Base-by-base conservation (phyloP, 228 moss, liverwort and hornwort species). In the Sphagnum magellanicum region DNA sequence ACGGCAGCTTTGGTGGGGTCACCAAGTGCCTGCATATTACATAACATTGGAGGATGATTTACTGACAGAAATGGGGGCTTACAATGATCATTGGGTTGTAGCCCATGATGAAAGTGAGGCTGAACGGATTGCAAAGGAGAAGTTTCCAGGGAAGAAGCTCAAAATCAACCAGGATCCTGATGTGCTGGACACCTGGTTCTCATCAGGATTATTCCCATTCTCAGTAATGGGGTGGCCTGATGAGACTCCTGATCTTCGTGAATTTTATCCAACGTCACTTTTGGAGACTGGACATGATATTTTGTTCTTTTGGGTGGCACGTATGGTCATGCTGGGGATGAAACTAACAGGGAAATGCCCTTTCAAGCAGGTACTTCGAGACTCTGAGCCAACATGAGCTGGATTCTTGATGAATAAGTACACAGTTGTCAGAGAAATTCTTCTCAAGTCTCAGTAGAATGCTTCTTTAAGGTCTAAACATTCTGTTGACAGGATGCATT, bases 1-100 rank as follows among this genome's bases (percentile, higher is more conserved):
- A 61, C 83, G 96, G 77, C 96, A 97, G 78, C 89, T 97, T 60
- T 97, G 93, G 96, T 97, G 96, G 96, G 96, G 96, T 68, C 96
- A 97, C 78, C 96, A 88, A 69, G 79, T 97, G 17, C 91, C 91
- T 59, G 96, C 96, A 55, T 97, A 91, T 91, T 92, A 96, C 78
- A 89, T 74, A 48, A 81, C 86, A 55, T 72, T 88, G 4, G 89
- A 93, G 70, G 81, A 83, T 52, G 93, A 96, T 68, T 74, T 75
- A 62, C 84, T 79, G 71, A 88, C 64, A 46, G 91, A 89, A 72
- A 81, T 91, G 66, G 96, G 89, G 64, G 84, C 87, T 50, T 93
- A 88, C 55, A 65, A 75, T 64, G 88, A 93, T 76, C 93, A 97
- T 78, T 97, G 91, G 96, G 70, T 97, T 67, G 93, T 91, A 50